Percentiles rank a stretch among this genome's conserved stretches.
Conservation (phyloP, 73 alveolate species). For the Blepharisma japonicum region DNA sequence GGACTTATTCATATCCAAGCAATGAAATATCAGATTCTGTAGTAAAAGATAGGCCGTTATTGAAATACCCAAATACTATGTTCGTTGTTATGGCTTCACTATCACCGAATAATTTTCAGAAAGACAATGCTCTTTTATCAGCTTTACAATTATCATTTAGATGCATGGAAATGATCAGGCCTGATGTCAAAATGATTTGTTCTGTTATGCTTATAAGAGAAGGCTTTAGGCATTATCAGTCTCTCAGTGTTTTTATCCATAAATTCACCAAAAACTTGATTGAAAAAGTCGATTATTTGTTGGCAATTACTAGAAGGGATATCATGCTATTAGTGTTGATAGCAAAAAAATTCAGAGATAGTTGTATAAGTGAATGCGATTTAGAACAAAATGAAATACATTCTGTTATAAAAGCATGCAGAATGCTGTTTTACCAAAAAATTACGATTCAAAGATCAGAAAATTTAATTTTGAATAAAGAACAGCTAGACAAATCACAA, state of each 20-base stretch:
- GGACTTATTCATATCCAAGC: no score
- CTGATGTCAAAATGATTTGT: background rate
- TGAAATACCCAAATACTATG: no score
- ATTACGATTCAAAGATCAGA: background rate
- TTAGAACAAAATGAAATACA: background rate
- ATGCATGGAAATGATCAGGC: conserved; percentile 18
- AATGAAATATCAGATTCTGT: no score
- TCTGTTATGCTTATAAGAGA: conserved; percentile 10
- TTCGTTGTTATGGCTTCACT: conserved; percentile 17
- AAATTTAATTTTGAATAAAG: background rate
- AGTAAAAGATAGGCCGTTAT: no score
- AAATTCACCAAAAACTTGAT: background rate
- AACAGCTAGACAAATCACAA: no score
- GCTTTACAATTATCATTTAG: background rate
- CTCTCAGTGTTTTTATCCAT: background rate
- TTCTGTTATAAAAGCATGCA: conserved; percentile 19
- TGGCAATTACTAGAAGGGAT: conserved; percentile 20
- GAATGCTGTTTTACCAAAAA: background rate
- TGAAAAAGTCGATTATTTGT: conserved; percentile 4
- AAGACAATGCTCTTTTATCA: background rate
- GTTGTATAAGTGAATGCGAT: background rate
- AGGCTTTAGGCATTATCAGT: conserved; percentile 20
- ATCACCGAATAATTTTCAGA: background rate
- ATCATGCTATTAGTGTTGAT: background rate
- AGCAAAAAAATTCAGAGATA: conserved; percentile 25